phyloP scores from a whole-genome alignment of 1,139 yeast species.

The Kurtzmaniella quercitrusa region DNA sequence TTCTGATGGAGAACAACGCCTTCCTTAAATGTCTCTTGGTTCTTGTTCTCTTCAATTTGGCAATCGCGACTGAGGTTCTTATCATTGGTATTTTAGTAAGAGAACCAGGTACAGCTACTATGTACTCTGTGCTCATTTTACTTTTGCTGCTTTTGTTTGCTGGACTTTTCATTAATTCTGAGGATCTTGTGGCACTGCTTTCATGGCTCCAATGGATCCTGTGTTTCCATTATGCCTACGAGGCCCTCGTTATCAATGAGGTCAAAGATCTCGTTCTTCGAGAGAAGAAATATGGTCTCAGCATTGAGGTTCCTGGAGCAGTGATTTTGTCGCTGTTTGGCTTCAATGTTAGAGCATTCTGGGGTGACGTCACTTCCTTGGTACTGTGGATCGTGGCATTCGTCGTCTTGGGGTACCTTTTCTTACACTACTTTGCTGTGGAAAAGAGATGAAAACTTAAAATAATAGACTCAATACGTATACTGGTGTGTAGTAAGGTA shows the following conservation, averaged over 20 bases:
- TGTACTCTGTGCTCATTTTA: slow-evolving; percentile 78
- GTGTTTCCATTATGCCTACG: slow-evolving; percentile 93
- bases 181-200: slow-evolving; percentile 65
- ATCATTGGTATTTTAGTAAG: slow-evolving; percentile 81
- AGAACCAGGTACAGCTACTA: slow-evolving; percentile 92
- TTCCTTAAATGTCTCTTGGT: slow-evolving; percentile 68
- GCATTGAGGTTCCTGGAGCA: slow-evolving; percentile 98
- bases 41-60: slow-evolving; percentile 76
- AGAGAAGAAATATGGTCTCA: slow-evolving; percentile 87
- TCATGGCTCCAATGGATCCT: slow-evolving; percentile 82
- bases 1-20: slow-evolving; percentile 74
- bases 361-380: slow-evolving; percentile 58
- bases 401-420: slow-evolving; percentile 64
- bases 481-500: too few species aligned
- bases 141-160: slow-evolving; percentile 86
- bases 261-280: slow-evolving; percentile 81
- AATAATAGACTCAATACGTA: not conserved
- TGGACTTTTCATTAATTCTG: slow-evolving; percentile 84
- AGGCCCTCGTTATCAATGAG: slow-evolving; percentile 86
- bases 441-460: slow-evolving; percentile 54
- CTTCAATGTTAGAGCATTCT: slow-evolving; percentile 73
- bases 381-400: slow-evolving; percentile 48
- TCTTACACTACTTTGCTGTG: slow-evolving; percentile 66
- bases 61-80: slow-evolving; percentile 79
- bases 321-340: slow-evolving; percentile 94